Evolutionary conservation across 768 basidiomycete species (phyloP), one percentile per base, ranked within the genome.

Genomic region (Boletus rufocinnamomeus): DNA sequence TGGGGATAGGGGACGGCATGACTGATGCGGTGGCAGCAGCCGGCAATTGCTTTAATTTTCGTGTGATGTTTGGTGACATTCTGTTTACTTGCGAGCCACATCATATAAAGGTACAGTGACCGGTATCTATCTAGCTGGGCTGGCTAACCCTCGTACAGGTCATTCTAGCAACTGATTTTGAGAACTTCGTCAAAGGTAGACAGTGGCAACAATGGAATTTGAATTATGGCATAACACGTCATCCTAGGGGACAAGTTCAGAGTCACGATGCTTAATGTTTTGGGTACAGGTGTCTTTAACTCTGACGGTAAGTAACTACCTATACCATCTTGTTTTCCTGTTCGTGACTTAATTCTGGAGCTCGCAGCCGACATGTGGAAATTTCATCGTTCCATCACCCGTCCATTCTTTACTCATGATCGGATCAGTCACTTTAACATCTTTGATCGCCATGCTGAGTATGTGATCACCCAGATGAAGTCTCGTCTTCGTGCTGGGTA

Each of bases 201-300:
- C 16, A 52, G 47, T 19, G 7, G 9, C 30, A 19, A 37, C 28
- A 17, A 0, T 37, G 11, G 5, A 16, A 11, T n/a, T 41, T 45
- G 16, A 17, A 30, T 13, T 7, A 38, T 30, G 3, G 9, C 48
- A n/a, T 54, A 32, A 63, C 25, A 13, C 6, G n/a, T n/a, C 25
- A 16, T 46, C 23, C 8, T 43, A 59, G 60, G 63, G 23, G 14
- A 76, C 56, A 70, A 71, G n/a, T 80, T 85, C 50, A 77, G 73
- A 47, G 60, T 71, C 21, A 74, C 73, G 17, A 77, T 82, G 76
- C 69, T 71, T 4, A 75, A 78, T 2, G 76, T 87, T 11, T 70
- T 88, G 17, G 88, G 88, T 0, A 78, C 78, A 13, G 88, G 88
- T 0, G 83, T 88, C 6, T 89, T 89, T 68, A 88, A 88, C 61